Percentiles rank a stretch among this genome's conserved stretches.
These are phyloP conservation scores for Trametes hirsuta DNA, from an alignment of 1,284 basidiomycete genomes.

Conservation along the genomic window DNA sequence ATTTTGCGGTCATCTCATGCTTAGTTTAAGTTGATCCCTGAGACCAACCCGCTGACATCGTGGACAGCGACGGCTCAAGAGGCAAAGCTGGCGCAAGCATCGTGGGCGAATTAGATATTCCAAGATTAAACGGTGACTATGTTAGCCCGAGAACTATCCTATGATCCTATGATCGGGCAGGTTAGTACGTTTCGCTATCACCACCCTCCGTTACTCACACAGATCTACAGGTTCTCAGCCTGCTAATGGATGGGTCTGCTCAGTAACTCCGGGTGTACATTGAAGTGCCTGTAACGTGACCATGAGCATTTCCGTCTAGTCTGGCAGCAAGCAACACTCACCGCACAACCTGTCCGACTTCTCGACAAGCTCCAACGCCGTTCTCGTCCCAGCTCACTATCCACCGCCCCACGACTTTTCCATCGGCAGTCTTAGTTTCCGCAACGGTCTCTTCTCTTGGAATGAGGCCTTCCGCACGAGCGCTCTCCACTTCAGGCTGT, in stretches of 20 bases:
- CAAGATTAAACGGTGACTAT: not conserved
- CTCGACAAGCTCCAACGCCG: constrained; percentile 61
- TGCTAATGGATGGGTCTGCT: constrained; percentile 19
- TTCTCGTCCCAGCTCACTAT: constrained; percentile 72
- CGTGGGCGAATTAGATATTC: no score
- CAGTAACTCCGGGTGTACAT: constrained; percentile 82
- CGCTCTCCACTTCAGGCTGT: constrained; percentile 41
- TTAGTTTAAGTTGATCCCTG: no score
- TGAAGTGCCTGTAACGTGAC: constrained; percentile 62
- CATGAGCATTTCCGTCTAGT: constrained; percentile 4
- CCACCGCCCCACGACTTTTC: constrained; percentile 74
- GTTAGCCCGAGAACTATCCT: not conserved
- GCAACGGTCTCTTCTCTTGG: constrained; percentile 76
- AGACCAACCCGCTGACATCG: no score
- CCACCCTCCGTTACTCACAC: no score
- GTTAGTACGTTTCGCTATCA: no score
- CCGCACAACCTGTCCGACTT: constrained; percentile 65
- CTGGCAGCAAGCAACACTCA: constrained; percentile 37
- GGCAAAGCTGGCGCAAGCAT: no score
- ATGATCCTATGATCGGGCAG: no score
- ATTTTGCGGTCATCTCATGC: no score
- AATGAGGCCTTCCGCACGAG: constrained; percentile 35
- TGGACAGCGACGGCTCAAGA: no score
- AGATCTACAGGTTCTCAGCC: not conserved
- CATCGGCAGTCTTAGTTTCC: constrained; percentile 68